phyloP scores from a whole-genome alignment of 208 protist genomes.

The Leishmania aethiopica region DNA sequence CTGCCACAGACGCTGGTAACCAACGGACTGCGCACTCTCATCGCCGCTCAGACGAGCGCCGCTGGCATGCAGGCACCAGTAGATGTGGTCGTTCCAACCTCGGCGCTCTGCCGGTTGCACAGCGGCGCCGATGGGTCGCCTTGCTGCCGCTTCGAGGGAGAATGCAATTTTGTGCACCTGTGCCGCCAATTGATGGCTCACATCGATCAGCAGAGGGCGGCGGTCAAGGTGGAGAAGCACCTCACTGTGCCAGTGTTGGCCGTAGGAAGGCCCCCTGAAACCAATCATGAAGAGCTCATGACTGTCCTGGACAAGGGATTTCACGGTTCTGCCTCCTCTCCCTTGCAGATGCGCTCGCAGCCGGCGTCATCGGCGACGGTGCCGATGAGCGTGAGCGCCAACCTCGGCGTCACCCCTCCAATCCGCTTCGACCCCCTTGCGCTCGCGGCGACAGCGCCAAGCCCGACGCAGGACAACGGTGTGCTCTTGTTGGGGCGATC shows the following conservation, averaged over 20 bases:
- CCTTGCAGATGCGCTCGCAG: conserved; percentile 9
- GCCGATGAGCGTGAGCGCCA: conserved; percentile 44
- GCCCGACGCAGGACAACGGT: conserved; percentile 17
- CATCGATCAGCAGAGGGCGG: conserved; percentile 16
- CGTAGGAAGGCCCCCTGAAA: background rate
- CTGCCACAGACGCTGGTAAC: conserved; percentile 47
- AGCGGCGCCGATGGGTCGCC: conserved; percentile 36
- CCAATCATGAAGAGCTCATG: conserved; percentile 18
- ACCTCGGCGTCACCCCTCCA: conserved; percentile 36
- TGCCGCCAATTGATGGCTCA: conserved; percentile 47
- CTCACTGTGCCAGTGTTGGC: conserved; percentile 14
- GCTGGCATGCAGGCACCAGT: conserved; percentile 16
- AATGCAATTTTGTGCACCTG: conserved; percentile 87
- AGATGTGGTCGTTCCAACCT: conserved; percentile 54
- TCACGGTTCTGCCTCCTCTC: conserved; percentile 6
- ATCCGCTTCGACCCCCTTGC: conserved; percentile 44
- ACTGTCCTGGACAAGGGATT: conserved; percentile 3
- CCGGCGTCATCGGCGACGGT: conserved; percentile 33
- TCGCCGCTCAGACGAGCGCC: conserved; percentile 34
- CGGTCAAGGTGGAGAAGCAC: conserved; percentile 9
- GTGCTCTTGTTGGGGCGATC: conserved; percentile 43
- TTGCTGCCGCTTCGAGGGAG: conserved; percentile 82
- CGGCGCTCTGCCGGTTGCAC: conserved; percentile 77
- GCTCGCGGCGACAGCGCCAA: conserved; percentile 43
- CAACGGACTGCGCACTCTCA: conserved; percentile 54